Evolutionary conservation across 1,284 basidiomycete genomes (phyloP), one percentile per base, ranked within the genome.

Genomic region (Pascua sp.): DNA sequence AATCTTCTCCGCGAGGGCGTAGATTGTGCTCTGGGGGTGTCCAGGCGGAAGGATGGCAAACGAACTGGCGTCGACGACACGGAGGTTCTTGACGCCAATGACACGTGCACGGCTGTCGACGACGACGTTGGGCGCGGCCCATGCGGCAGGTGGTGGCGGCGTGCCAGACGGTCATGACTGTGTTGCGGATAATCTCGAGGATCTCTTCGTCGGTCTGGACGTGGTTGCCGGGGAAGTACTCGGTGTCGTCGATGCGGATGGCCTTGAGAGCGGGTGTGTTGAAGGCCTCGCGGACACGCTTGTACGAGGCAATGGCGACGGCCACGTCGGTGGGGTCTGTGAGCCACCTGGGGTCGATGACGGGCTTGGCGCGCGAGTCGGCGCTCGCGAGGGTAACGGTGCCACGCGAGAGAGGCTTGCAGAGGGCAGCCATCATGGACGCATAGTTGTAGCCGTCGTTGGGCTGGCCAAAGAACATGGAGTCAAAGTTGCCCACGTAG

Each of bases 1-100:
- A 41, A 55, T 55, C 53, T 55, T 55, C 47, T 55, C 53, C 1
- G 53, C 53, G 5, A 55, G 42, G 1, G 53, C 53, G 12, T 49
- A 55, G 2, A 55, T 38, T 5, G 37, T 32, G 5, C 32, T 37
- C 42, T 38, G 42, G 15, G 53, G 53, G 53, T 55, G 53, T 5
- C 53, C 53, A 11, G 53, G 42, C 1, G 53, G 53, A 12, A 55
- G 42, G 37, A 55, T 42, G 1, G 53, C 53, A 13, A 55, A 55
- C 1, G 53, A 40, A 13, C 47, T 49, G 15, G 53, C 53, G 38
- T 55, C 53, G 8, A 55, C 53, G 18, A 55, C 53, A 11, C 53
- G 47, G 7, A 55, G 47, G 8, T 48, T 38, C 15, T 44, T n/a
- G 12, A 55, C 53, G 36, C 53, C 53, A 12, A 45, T 41, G 8